Evolutionary conservation across 2,329 filamentous ascomycete genomes (phyloP).

Genomic region (Sporothrix sp.): DNA sequence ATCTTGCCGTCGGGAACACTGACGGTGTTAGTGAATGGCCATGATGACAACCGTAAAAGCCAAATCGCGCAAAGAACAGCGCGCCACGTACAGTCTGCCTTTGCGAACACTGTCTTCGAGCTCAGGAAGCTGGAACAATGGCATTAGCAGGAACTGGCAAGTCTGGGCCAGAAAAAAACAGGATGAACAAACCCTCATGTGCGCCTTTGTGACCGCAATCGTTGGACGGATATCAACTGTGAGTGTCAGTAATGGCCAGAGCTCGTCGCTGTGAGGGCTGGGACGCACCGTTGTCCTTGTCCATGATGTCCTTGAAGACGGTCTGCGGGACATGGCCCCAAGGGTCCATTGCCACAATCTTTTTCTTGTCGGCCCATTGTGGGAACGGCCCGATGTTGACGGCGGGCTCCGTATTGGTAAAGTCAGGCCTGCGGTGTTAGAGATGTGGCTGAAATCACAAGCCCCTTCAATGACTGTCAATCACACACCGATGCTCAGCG

Average conservation of each 20-base stretch:
- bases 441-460: background rate
- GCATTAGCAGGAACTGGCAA: background rate
- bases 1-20: slow-evolving; percentile 74
- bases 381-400: slow-evolving; percentile 79
- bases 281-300: slow-evolving; percentile 55
- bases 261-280: background rate
- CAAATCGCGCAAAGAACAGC: background rate
- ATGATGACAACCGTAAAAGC: no score
- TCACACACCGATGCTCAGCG: slow-evolving; percentile 52
- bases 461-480: background rate
- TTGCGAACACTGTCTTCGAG: slow-evolving; percentile 77
- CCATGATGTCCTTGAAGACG: slow-evolving; percentile 70
- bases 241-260: background rate
- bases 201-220: slow-evolving; percentile 83
- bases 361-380: slow-evolving; percentile 80
- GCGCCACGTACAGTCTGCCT: slow-evolving; percentile 52
- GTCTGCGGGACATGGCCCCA: slow-evolving; percentile 79
- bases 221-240: slow-evolving; percentile 79
- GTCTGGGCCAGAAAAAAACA: background rate
- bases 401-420: slow-evolving; percentile 78
- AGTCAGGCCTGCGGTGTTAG: slow-evolving; percentile 39
- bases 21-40: background rate
- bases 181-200: slow-evolving; percentile 58
- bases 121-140: slow-evolving; percentile 57
- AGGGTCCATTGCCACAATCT: slow-evolving; percentile 97